These are phyloP conservation scores for Phytophthora nicotianae DNA, from an alignment of 352 stramenopile genomes.

Conservation along the genomic window DNA sequence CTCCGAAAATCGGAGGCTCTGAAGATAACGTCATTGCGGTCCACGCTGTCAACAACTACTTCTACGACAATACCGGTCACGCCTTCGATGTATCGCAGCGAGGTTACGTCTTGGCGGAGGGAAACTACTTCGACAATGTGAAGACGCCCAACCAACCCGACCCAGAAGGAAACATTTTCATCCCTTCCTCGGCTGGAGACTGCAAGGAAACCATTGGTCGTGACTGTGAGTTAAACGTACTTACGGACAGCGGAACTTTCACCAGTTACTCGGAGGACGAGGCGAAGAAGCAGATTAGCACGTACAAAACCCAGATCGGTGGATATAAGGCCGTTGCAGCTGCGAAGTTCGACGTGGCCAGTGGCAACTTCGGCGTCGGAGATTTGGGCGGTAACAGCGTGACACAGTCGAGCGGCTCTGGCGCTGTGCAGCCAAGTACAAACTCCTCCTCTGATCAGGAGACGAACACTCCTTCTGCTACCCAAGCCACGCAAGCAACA, in stretches of 20 bases:
- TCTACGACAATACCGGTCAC: constrained; percentile 35
- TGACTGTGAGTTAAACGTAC: constrained; percentile 1
- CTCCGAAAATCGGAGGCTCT: constrained; percentile 29
- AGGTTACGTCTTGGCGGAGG: constrained; percentile 40
- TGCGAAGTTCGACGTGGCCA: neutral
- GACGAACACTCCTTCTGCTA: neutral
- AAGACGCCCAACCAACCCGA: neutral
- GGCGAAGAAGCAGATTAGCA: neutral
- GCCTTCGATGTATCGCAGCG: constrained; percentile 38
- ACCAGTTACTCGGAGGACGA: neutral
- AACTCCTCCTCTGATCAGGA: neutral
- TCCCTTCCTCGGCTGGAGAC: neutral
- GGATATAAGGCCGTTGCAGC: neutral
- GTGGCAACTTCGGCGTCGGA: neutral
- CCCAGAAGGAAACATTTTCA: neutral
- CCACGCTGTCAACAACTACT: constrained; percentile 49
- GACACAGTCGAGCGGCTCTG: neutral
- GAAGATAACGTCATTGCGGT: constrained; percentile 17
- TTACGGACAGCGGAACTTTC: neutral
- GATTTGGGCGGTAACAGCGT: neutral
- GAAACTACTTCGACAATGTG: constrained; percentile 45
- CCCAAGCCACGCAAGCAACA: neutral
- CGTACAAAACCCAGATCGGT: neutral
- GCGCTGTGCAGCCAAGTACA: neutral
- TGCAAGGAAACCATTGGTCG: neutral